A percentile compares a stretch with the other conserved stretches of the same genome.
Conservation (phyloP, 306 rosid species). For the Corylus avellana region DNA sequence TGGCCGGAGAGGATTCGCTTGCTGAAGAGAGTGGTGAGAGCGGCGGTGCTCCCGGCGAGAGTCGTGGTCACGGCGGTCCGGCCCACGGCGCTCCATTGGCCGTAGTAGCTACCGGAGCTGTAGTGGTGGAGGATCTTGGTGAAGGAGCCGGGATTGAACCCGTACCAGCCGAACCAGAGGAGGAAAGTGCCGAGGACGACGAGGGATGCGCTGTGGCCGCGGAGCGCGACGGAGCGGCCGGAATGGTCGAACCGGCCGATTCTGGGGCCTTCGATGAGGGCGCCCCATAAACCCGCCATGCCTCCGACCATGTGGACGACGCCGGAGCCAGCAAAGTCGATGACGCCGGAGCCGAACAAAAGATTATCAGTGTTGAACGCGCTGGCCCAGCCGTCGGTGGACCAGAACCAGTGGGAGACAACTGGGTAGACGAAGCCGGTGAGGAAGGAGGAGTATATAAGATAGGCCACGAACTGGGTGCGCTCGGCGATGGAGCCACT, state of each 20-base stretch:
- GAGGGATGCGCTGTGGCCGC: constrained; percentile 73
- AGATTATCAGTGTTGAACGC: constrained; percentile 23
- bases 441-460: constrained; percentile 77
- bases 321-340: constrained; percentile 92
- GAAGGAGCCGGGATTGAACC: constrained; percentile 92
- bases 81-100: constrained; percentile 91
- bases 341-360: constrained; percentile 64
- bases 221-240: constrained; percentile 48
- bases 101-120: constrained; percentile 49
- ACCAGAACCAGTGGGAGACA: constrained; percentile 94
- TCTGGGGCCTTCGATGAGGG: constrained; percentile 76
- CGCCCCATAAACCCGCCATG: constrained; percentile 87
- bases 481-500: constrained; percentile 89
- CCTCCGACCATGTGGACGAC: constrained; percentile 96
- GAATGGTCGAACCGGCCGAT: constrained; percentile 75
- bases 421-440: constrained; percentile 93
- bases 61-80: constrained; percentile 93
- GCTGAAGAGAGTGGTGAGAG: constrained; percentile 80
- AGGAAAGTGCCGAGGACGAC: constrained; percentile 81
- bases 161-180: constrained; percentile 99
- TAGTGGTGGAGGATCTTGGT: constrained; percentile 48
- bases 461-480: constrained; percentile 83
- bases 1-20: constrained; percentile 80
- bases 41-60: constrained; percentile 76
- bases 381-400: constrained; percentile 83